Percentiles rank a stretch among this genome's conserved stretches.
These are phyloP conservation scores for Santalum album DNA, from an alignment of 164 flowering plant species.

Conservation along the genomic window DNA sequence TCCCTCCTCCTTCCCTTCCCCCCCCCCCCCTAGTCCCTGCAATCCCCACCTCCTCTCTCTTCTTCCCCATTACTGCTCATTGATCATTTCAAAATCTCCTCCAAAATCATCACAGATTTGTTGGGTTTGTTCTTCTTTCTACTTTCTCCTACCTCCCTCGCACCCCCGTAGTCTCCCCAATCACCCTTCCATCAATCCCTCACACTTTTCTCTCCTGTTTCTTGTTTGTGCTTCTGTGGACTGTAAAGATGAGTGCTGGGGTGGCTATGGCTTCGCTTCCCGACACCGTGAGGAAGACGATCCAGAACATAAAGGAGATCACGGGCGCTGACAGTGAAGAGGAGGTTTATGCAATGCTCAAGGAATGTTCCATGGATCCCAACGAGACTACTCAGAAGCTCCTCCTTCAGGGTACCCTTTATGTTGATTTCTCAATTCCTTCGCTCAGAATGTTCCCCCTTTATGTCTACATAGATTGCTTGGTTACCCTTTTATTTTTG, in stretches of 20 bases:
- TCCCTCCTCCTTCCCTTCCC: too few species aligned
- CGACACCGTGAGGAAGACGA: slow-evolving; percentile 39
- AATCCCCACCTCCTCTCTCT: too few species aligned
- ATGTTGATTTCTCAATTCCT: too few species aligned
- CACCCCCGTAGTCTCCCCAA: neutral
- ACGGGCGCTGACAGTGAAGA: slow-evolving; percentile 64
- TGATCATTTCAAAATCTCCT: too few species aligned
- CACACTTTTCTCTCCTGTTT: neutral
- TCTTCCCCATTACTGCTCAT: too few species aligned
- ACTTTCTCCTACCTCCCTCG: neutral
- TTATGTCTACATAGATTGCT: neutral
- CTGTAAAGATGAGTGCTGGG: slow-evolving; percentile 47
- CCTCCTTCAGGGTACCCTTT: slow-evolving; percentile 50
- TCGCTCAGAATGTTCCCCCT: too few species aligned
- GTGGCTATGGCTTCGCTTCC: slow-evolving; percentile 68
- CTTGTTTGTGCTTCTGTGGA: neutral
- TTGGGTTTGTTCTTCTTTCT: neutral
- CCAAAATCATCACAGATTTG: too few species aligned
- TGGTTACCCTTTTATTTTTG: neutral
- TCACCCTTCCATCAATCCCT: neutral
- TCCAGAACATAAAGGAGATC: slow-evolving; percentile 81
- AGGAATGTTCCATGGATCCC: slow-evolving; percentile 87
- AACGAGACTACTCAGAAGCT: slow-evolving; percentile 80
- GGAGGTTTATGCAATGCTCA: slow-evolving; percentile 84
- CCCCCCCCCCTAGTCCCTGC: too few species aligned